Percentiles rank a stretch among this genome's conserved stretches.
Evolutionary conservation across 352 stramenopile species (phyloP).

Genomic region (Phytopythium cucurbitacearum): DNA sequence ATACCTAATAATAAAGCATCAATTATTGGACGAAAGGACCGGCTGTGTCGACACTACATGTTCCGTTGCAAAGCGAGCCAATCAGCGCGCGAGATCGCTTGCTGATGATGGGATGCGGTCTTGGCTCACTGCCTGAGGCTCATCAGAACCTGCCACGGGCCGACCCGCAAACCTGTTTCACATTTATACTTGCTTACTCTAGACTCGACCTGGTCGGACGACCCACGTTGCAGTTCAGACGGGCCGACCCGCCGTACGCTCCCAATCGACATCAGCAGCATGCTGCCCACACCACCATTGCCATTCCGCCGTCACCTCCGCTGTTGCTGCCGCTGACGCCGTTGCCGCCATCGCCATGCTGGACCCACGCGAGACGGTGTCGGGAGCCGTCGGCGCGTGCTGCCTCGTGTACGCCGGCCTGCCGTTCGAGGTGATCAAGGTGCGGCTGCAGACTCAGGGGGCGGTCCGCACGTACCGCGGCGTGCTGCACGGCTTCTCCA

Average conservation of each 20-base stretch:
- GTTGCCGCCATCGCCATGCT: conserved; percentile 34
- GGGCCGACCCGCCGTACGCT: not conserved
- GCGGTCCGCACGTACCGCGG: conserved; percentile 53
- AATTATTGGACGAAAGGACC: too few species aligned
- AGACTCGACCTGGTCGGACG: too few species aligned
- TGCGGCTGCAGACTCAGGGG: conserved; percentile 77
- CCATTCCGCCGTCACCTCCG: not conserved
- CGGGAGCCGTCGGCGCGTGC: conserved; percentile 70
- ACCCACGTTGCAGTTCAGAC: too few species aligned
- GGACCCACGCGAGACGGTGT: conserved; percentile 70
- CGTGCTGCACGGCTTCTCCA: conserved; percentile 60
- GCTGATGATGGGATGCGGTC: not conserved
- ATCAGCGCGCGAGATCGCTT: not conserved
- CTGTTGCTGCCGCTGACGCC: not conserved
- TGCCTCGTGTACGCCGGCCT: conserved; percentile 82
- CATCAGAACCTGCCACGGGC: too few species aligned
- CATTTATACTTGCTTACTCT: too few species aligned
- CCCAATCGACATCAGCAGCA: not conserved
- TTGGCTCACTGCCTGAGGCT: too few species aligned
- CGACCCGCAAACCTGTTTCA: too few species aligned
- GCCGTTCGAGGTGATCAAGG: conserved; percentile 88
- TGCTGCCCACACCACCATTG: not conserved
- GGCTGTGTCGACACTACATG: too few species aligned
- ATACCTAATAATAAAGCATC: too few species aligned
- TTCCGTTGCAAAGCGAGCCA: not conserved